Base-by-base conservation (phyloP, 164 flowering plant species). In the Chloranthus sessilifolius region DNA sequence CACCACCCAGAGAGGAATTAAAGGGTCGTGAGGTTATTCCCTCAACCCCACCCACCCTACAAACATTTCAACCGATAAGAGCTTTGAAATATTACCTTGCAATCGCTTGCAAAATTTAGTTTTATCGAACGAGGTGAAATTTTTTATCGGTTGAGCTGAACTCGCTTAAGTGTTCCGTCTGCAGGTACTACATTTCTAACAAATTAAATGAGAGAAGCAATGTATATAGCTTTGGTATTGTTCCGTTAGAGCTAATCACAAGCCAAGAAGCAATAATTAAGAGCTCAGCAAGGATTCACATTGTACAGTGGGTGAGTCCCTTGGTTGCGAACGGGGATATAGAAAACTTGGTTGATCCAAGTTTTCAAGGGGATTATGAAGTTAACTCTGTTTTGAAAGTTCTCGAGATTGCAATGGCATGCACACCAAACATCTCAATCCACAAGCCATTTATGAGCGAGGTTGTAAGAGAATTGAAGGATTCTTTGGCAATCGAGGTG, bases 371-470 rank as follows among this genome's bases (percentile, higher is more conserved):
- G 30, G 35, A 60, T 10, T 72, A 27, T 17, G 52, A 56, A 7
- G 44, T 36, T 0, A 57, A 55, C 31, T 64, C 68, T 1, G 64
- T 33, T 2, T 52, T 66, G 69, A 72, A 65, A 49, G 55, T 50
- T n/a, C 47, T 64, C 5, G 78, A 62, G 45, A 36, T 67, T 5
- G 81, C 74, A 28, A 63, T 67, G 68, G 43, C 55, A 3, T 76
- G 77, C 42, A 64, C 66, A 4, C 28, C 60, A 26, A 24, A 33
- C 4, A 43, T 16, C 9, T 35, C 67, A 6, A 28, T 36, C 0
- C 15, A 34, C 8, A 62, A 78, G 56, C 75, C 75, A 24, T 56
- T 41, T 21, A 76, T 76, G 69, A 62, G 33, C 31, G 23, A 51
- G 2, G 71, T 75, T 3, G 46, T 42, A n/a, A n/a, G n/a, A n/a